Evolutionary conservation across 2,329 filamentous ascomycete species (phyloP).

Genomic region (Fusarium dlaminii): DNA sequence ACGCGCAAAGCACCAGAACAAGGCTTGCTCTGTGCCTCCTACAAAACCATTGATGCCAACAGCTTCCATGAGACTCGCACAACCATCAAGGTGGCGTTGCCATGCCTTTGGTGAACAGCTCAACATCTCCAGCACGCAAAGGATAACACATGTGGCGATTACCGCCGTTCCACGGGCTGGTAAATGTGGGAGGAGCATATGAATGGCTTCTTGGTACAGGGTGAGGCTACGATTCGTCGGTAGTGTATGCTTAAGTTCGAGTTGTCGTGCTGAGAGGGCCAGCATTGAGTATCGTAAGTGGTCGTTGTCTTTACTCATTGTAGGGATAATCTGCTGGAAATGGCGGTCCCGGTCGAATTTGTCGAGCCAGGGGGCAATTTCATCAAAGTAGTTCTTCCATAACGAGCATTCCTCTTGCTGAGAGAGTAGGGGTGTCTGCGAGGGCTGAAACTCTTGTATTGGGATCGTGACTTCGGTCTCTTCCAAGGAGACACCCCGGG

Average conservation of each 20-base stretch:
- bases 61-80: constrained; percentile 60
- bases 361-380: constrained; percentile 58
- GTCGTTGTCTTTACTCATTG: constrained; percentile 54
- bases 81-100: constrained; percentile 62
- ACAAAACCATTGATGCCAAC: constrained; percentile 61
- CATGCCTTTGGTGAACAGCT: constrained; percentile 59
- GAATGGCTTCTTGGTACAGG: constrained; percentile 62
- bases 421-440: constrained; percentile 32
- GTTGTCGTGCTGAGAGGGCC: constrained; percentile 61
- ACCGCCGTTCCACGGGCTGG: constrained; percentile 59
- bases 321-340: constrained; percentile 59
- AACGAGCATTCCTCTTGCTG: constrained; percentile 47
- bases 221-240: constrained; percentile 54
- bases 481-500: constrained; percentile 7
- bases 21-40: constrained; percentile 58
- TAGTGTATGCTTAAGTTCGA: constrained; percentile 53
- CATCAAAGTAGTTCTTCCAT: constrained; percentile 55
- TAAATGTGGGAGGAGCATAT: constrained; percentile 58
- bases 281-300: constrained; percentile 60
- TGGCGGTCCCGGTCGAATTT: constrained; percentile 61
- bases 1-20: constrained; percentile 65
- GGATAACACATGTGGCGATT: constrained; percentile 62
- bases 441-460: constrained; percentile 30
- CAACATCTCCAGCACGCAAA: constrained; percentile 65
- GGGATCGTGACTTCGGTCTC: constrained; percentile 18